Evolutionary conservation across 2,329 filamentous ascomycete genomes (phyloP), one percentile per base, ranked within the genome.

Genomic region (Phialocephala subalpina): DNA sequence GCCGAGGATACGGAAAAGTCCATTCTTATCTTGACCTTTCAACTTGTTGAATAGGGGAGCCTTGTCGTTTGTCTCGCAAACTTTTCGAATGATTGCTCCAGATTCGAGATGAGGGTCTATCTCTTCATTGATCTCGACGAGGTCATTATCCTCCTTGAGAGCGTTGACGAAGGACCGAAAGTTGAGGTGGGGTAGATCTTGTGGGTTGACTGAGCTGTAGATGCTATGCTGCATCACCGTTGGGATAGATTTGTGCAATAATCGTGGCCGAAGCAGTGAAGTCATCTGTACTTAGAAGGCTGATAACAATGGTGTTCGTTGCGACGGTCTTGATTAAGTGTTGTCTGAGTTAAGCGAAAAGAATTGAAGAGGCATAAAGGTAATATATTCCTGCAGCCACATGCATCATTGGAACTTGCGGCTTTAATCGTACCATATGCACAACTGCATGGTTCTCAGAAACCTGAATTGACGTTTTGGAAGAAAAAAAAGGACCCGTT

Each of bases 31-130:
- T 42, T 42, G 40, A 1, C 83, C 83, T 60, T 80, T 83, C 61
- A 86, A 63, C 29, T 85, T 86, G 73, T 84, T 82, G 77, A 86
- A 84, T 0, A 86, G 77, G 0, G 83, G 83, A 0, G 83, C 83
- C 58, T 82, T 82, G 63, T 78, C 79, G 52, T 82, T 70, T 0
- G 74, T 79, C 66, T 86, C 83, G 65, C 77, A 80, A 9, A 81
- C 82, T 16, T 73, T 74, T 3, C 83, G 77, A 3, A 80, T 81
- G 60, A 85, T 84, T 14, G 83, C 84, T 3, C 74, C 81, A 0
- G 77, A 79, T 69, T 85, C 81, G 38, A 84, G 77, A 58, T 84
- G 67, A 3, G 82, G 79, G 62, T 84, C 81, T 16, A 81, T 70
- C 47, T 80, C 76, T 1, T 74, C 63, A 63, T 82, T 75, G 66